Conservation (phyloP, 2,329 filamentous ascomycete species). For the Pestalotiopsis sp. region DNA sequence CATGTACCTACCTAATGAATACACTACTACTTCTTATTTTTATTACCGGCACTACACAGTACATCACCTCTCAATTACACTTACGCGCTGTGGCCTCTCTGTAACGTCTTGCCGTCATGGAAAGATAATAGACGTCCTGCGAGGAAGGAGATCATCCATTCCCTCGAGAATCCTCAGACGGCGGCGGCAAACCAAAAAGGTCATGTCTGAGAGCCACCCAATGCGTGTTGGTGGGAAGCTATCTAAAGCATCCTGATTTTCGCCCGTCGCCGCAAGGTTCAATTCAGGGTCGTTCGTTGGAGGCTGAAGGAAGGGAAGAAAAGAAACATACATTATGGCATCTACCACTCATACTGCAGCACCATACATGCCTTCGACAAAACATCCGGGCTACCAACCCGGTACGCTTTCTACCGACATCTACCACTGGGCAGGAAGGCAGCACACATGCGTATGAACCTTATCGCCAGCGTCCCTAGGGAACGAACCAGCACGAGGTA, state of each 20-base stretch:
- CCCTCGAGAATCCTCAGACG: conserved; percentile 4
- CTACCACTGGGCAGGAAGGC: neutral
- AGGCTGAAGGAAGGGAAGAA: neutral
- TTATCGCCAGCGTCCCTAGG: neutral
- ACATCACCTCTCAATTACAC: neutral
- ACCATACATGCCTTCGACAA: too few relatives aligned
- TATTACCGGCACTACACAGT: neutral
- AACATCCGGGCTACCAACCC: too few relatives aligned
- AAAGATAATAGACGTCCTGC: neutral
- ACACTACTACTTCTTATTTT: neutral
- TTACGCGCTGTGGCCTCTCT: neutral
- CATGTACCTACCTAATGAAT: neutral
- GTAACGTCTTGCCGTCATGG: neutral
- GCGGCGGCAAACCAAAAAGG: neutral
- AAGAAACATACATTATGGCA: neutral
- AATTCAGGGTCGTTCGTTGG: neutral
- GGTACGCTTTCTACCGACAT: neutral
- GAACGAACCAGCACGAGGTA: neutral
- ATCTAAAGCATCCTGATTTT: neutral
- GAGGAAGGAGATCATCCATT: conserved; percentile 1
- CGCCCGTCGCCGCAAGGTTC: neutral
- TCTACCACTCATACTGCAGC: too few relatives aligned
- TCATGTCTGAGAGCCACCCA: neutral
- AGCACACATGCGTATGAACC: neutral
- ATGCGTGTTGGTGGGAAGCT: neutral